phyloP scores from a whole-genome alignment of 2,329 filamentous ascomycete species.

The Alternaria burnsii region DNA sequence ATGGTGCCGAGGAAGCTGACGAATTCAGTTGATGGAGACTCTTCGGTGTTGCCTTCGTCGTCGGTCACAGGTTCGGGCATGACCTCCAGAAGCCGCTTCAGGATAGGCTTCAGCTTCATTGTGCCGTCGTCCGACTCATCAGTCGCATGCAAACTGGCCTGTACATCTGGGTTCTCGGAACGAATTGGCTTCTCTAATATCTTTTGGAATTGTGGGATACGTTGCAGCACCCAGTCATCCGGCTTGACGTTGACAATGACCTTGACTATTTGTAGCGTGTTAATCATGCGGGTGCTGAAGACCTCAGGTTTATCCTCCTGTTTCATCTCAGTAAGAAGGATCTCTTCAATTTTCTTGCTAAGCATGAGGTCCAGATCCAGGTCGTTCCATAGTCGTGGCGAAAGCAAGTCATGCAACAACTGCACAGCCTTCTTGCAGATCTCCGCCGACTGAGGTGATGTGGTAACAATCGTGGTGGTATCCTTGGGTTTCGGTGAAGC shows the following conservation, averaged over 20 bases:
- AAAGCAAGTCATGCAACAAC: slow-evolving; percentile 83
- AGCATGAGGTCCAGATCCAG: slow-evolving; percentile 86
- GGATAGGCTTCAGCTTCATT: slow-evolving; percentile 70
- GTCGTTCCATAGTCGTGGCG: slow-evolving; percentile 89
- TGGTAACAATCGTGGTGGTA: slow-evolving; percentile 37
- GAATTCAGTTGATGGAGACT: slow-evolving; percentile 83
- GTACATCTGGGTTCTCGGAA: slow-evolving; percentile 88
- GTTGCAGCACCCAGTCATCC: slow-evolving; percentile 88
- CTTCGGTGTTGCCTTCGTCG: slow-evolving; percentile 81
- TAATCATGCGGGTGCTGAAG: slow-evolving; percentile 87
- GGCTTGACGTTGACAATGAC: slow-evolving; percentile 88
- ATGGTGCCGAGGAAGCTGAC: slow-evolving; percentile 84
- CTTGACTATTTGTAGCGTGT: slow-evolving; percentile 89
- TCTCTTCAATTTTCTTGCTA: slow-evolving; percentile 85
- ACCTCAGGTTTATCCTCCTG: slow-evolving; percentile 67
- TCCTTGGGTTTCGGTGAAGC: slow-evolving; percentile 57
- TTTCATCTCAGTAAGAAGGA: slow-evolving; percentile 75
- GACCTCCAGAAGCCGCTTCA: slow-evolving; percentile 86
- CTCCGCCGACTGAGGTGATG: slow-evolving; percentile 69
- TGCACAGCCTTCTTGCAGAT: slow-evolving; percentile 86
- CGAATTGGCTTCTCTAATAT: slow-evolving; percentile 88
- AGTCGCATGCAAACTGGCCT: slow-evolving; percentile 84
- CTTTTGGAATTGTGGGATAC: slow-evolving; percentile 80
- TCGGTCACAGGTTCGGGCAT: slow-evolving; percentile 84
- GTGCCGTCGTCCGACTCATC: slow-evolving; percentile 74